Evolutionary conservation across 257 asterid species (phyloP), one percentile per base, ranked within the genome.

Genomic region (Fraxinus americana): DNA sequence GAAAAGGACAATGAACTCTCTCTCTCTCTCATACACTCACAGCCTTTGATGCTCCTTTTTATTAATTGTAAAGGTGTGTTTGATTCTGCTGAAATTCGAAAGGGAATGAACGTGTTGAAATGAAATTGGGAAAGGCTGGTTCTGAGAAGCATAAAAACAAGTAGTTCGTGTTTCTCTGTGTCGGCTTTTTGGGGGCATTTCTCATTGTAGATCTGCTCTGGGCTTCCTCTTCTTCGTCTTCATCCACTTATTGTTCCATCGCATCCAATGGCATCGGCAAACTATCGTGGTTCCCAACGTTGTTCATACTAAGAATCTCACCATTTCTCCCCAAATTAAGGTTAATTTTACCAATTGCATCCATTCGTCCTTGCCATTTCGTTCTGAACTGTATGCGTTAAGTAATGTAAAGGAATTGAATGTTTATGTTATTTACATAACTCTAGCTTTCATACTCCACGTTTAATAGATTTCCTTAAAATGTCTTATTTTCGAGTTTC

Each of bases 121-220:
- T 54, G 86, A 77, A 82, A 82, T 45, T 86, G 93, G 84, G 71
- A 71, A 85, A 79, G 77, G 72, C 79, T 67, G 63, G 25, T 52
- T 52, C 63, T 1, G 2, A 25, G 19, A 88, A 83, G 76, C 90
- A 81, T 70, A 89, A 36, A 80, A 85, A 90, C 13, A 75, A 86
- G 76, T 86, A 83, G 80, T 82, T 90, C 74, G 92, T 85, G 72
- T 83, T 91, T 66, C n/a, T 77, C 5, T 80, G 87, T 74, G 85
- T 90, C 67, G 90, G 81, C 8, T 87, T 94, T 19, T 76, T 94
- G 77, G 97, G 87, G 4, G 83, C 84, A 29, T 89, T 91, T 76
- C 81, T 94, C 27, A 57, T 91, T 54, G 87, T 80, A 79, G 93
- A 94, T 94, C 94, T 92, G 82, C 88, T 91, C 19, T 92, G 98